Percentiles rank a stretch among this genome's conserved stretches.
Conservation (phyloP, 306 rosid genomes). For the Malus sieversii region DNA sequence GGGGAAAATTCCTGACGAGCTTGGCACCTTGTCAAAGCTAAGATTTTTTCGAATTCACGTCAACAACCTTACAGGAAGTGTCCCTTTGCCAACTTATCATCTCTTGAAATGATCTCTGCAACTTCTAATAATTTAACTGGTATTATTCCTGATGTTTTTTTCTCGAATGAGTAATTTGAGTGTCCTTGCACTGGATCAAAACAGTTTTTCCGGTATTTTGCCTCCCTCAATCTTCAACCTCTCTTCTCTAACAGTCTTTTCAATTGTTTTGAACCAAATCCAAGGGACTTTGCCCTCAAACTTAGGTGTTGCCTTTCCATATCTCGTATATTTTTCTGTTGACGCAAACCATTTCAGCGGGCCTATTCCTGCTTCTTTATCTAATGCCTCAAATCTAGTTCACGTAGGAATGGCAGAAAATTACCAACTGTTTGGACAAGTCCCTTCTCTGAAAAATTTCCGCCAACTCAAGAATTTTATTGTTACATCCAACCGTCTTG, state of each 20-base stretch:
- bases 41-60: neutral
- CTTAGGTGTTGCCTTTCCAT: neutral
- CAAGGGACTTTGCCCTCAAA: slow-evolving; percentile 2
- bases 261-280: neutral
- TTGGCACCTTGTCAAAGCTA: neutral
- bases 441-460: neutral
- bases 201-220: neutral
- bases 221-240: neutral
- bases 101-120: neutral
- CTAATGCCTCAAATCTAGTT: neutral
- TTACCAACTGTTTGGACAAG: neutral
- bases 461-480: neutral
- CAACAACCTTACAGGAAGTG: neutral
- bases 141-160: neutral
- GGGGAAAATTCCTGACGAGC: neutral
- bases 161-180: neutral
- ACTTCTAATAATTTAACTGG: neutral
- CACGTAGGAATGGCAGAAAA: neutral
- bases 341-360: neutral
- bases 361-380: neutral
- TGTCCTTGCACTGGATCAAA: neutral
- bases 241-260: neutral
- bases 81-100: neutral
- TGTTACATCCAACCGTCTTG: neutral
- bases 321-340: neutral